A percentile compares a stretch with the other conserved stretches of the same genome.
Evolutionary conservation across 2,329 filamentous ascomycete genomes (phyloP).

Genomic region (Sarocladiaceae sp.): DNA sequence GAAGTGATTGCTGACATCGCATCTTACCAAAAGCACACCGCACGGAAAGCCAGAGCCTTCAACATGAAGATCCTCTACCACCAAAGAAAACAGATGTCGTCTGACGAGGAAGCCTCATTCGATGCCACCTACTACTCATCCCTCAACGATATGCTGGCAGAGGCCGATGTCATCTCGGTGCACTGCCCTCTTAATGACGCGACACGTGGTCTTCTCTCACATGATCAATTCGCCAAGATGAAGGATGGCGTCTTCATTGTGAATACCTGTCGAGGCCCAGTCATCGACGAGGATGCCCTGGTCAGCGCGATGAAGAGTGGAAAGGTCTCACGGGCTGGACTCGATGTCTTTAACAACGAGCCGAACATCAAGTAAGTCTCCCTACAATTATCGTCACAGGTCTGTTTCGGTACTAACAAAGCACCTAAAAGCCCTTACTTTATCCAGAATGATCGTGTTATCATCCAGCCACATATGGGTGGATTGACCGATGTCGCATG

Average conservation of each 20-base stretch:
- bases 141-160: background rate
- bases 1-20: too few species aligned
- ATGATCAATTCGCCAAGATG: constrained; percentile 36
- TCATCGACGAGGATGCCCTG: constrained; percentile 42
- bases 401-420: background rate
- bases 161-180: constrained; percentile 47
- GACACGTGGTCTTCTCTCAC: constrained; percentile 32
- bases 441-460: constrained; percentile 4
- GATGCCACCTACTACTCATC: background rate
- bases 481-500: constrained; percentile 37
- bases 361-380: constrained; percentile 21
- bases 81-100: background rate
- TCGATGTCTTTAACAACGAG: constrained; percentile 41
- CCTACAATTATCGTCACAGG: background rate
- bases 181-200: constrained; percentile 31
- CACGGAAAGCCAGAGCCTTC: background rate
- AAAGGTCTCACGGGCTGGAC: constrained; percentile 36
- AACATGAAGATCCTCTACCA: background rate
- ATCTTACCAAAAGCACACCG: background rate
- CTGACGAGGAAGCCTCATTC: background rate
- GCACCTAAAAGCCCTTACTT: background rate
- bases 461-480: constrained; percentile 39
- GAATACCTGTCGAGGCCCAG: constrained; percentile 43
- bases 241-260: constrained; percentile 39
- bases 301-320: constrained; percentile 37